These are phyloP conservation scores for Cladosporium sp. DNA, from an alignment of 2,329 filamentous ascomycete species.

Conservation along the genomic window DNA sequence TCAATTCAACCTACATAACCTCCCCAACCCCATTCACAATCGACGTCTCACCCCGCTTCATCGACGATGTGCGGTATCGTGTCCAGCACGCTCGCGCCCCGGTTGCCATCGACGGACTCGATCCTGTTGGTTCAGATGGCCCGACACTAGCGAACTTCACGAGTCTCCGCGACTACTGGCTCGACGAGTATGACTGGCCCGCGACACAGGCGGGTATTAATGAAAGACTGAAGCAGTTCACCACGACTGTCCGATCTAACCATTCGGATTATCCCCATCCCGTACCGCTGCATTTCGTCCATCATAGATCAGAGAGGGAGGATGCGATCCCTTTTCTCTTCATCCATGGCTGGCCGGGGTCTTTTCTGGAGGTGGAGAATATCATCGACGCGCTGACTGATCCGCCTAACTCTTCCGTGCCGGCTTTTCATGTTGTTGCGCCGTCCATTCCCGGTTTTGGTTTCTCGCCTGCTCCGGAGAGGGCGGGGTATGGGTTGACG, in stretches of 20 bases:
- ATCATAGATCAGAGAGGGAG: constrained; percentile 50
- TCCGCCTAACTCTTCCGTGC: constrained; percentile 34
- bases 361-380: constrained; percentile 58
- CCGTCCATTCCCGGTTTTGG: constrained; percentile 62
- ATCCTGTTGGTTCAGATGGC: not conserved
- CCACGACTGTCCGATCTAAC: constrained; percentile 40
- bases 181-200: constrained; percentile 64
- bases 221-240: constrained; percentile 57
- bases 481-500: constrained; percentile 52
- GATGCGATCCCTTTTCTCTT: constrained; percentile 61
- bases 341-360: constrained; percentile 61
- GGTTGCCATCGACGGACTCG: not conserved
- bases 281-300: constrained; percentile 58
- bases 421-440: constrained; percentile 63
- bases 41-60: constrained; percentile 1
- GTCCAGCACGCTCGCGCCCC: not conserved
- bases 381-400: constrained; percentile 53
- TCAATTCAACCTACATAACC: not conserved
- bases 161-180: constrained; percentile 43
- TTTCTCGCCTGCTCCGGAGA: constrained; percentile 33
- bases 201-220: constrained; percentile 57
- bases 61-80: not conserved
- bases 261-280: constrained; percentile 12
- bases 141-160: not conserved
- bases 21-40: not conserved